phyloP scores from a whole-genome alignment of 2,329 filamentous ascomycete species.

The Fusarium algeriense region DNA sequence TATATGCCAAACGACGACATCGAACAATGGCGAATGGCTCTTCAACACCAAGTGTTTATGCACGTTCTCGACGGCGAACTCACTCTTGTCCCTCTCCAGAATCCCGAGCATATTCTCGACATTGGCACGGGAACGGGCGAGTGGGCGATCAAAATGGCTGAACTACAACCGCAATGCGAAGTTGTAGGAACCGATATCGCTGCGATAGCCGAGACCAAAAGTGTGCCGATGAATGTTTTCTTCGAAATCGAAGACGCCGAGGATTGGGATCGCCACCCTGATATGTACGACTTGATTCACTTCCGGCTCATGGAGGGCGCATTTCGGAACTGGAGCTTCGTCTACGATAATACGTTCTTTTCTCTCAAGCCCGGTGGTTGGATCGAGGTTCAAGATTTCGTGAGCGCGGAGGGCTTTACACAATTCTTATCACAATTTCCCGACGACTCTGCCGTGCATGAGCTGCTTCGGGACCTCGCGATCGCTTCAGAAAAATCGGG shows the following conservation, averaged over 20 bases:
- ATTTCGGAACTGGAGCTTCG: conserved; percentile 67
- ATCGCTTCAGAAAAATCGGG: conserved; percentile 60
- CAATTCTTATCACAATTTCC: conserved; percentile 55
- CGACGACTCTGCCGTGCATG: conserved; percentile 59
- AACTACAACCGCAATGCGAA: conserved; percentile 65
- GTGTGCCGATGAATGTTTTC: conserved; percentile 69
- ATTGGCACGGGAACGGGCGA: conserved; percentile 70
- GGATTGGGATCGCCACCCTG: conserved; percentile 66
- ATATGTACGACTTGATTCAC: conserved; percentile 69
- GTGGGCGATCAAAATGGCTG: conserved; percentile 65
- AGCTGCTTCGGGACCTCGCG: conserved; percentile 56
- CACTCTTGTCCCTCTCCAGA: conserved; percentile 57
- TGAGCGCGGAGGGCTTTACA: conserved; percentile 56
- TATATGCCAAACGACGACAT: conserved; percentile 75
- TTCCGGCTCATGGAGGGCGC: conserved; percentile 67
- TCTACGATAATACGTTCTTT: conserved; percentile 65
- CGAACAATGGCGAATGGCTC: conserved; percentile 72
- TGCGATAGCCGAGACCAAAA: conserved; percentile 66
- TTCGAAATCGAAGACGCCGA: conserved; percentile 72
- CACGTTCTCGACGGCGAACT: conserved; percentile 61
- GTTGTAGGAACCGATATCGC: conserved; percentile 71
- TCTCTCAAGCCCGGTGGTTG: conserved; percentile 69
- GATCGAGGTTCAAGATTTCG: conserved; percentile 68
- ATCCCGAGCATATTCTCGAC: conserved; percentile 63
- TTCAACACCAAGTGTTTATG: conserved; percentile 73